These are phyloP conservation scores for Solanum chmielewskii DNA, from an alignment of 257 asterid species.

Conservation along the genomic window DNA sequence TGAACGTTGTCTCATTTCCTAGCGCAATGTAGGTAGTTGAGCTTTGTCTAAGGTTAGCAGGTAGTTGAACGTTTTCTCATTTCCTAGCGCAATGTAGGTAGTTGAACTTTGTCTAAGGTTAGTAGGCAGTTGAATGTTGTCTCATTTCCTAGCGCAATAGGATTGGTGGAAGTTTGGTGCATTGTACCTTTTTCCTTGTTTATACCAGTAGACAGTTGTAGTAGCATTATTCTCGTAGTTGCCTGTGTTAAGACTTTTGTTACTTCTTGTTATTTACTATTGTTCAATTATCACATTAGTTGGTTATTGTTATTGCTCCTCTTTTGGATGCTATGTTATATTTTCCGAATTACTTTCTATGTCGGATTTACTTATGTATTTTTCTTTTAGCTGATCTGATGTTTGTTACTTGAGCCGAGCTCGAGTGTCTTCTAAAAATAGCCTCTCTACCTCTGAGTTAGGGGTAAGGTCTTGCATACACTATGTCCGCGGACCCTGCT, in stretches of 20 bases:
- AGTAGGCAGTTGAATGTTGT: neutral
- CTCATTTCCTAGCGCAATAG: neutral
- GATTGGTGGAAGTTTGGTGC: neutral
- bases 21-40: neutral
- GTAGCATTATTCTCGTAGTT: neutral
- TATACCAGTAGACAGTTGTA: neutral
- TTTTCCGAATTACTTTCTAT: neutral
- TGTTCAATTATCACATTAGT: neutral
- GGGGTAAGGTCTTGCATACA: neutral
- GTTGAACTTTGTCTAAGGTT: neutral
- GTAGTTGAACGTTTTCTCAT: neutral
- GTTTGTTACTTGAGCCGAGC: neutral
- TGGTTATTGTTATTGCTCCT: neutral
- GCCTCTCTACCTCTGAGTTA: neutral
- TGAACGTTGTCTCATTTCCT: neutral
- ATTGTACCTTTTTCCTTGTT: neutral
- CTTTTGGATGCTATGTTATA: neutral
- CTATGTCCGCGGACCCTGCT: neutral
- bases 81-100: neutral
- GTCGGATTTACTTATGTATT: neutral
- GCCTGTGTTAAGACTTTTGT: neutral
- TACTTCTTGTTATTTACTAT: neutral
- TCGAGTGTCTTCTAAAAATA: neutral
- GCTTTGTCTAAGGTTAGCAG: neutral
- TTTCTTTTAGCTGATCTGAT: neutral